Conservation (phyloP, 1,139 yeast species). For the Geotrichum restrictum region DNA sequence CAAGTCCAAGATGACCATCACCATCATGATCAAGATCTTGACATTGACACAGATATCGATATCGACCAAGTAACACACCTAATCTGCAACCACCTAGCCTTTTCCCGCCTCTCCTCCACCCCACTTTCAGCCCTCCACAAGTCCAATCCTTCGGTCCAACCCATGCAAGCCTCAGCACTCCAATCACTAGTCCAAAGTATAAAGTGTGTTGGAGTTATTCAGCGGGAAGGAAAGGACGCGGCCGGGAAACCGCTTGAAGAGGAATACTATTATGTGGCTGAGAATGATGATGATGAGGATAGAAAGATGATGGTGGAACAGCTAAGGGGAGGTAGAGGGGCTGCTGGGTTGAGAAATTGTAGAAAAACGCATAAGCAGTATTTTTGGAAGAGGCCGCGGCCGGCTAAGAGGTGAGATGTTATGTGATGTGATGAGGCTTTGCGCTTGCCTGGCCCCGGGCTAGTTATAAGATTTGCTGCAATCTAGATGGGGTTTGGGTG, state of each 20-base stretch:
- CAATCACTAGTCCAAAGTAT: constrained; percentile 45
- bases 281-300: constrained; percentile 66
- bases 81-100: constrained; percentile 79
- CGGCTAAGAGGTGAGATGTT: background rate
- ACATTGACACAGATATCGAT: constrained; percentile 15
- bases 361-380: constrained; percentile 87
- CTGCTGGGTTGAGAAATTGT: constrained; percentile 65
- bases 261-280: constrained; percentile 86
- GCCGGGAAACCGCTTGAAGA: constrained; percentile 92
- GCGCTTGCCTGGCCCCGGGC: no score
- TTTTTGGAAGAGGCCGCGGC: constrained; percentile 28
- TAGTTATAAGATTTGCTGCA: no score
- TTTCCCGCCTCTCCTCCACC: constrained; percentile 80
- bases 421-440: background rate
- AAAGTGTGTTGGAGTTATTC: constrained; percentile 73
- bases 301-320: constrained; percentile 69
- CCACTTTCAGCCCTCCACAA: constrained; percentile 68
- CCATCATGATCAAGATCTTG: constrained; percentile 13
- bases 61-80: constrained; percentile 35
- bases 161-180: constrained; percentile 32
- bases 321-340: constrained; percentile 67
- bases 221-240: constrained; percentile 89
- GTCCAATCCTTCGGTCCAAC: constrained; percentile 40
- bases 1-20: no score
- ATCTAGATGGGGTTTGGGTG: no score